Base-by-base conservation (phyloP, 352 stramenopile species). In the Phytophthora citrophthora region DNA sequence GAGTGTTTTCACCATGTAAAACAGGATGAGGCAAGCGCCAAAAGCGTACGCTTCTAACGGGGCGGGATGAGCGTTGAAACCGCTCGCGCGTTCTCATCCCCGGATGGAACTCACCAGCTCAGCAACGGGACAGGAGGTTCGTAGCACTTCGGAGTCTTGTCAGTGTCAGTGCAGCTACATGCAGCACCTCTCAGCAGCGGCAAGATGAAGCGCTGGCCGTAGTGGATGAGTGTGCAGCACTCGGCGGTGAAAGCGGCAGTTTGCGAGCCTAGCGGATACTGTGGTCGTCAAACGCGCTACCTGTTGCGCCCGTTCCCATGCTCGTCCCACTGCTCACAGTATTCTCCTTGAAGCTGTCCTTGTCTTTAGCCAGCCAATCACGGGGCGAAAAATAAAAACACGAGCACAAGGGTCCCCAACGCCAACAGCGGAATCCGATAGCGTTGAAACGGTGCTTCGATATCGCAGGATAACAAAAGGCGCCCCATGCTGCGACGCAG, bases 311-410 rank as follows among this genome's bases (percentile, higher is more conserved):
- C 31, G 38, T 29, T 55, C 43, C 13, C 54, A 24, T 39, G 27
- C 23, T 41, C 51, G 45, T 63, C 53, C 29, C 29, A 34, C 29
- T 34, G 29, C 12, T 34, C 29, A 48, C 45, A 18, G 13, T 44
- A 18, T 57, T 44, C 29, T 65, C 49, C 51, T 72, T 72, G 64
- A 68, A 73, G 64, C 43, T 59, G 38, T 34, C 13, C 36, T 47
- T 34, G n/a, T 26, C 18, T 16, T 52, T 48, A 34, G 29, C 29
- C 47, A 68, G 54, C 64, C 64, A 73, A 73, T 73, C 61, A 69
- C 23, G 56, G 5, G 11, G 26, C 10, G 27, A 62, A 62, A 61
- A 64, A 62, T 73, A 73, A 73, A 73, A 62, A 16, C 18, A 59
- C n/a, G 11, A 46, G 36, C 40, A 46, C 18, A 47, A 38, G 12